Percentiles rank a stretch among this genome's conserved stretches.
Evolutionary conservation across 306 rosid genomes (phyloP).

Genomic region (Corylus americana): DNA sequence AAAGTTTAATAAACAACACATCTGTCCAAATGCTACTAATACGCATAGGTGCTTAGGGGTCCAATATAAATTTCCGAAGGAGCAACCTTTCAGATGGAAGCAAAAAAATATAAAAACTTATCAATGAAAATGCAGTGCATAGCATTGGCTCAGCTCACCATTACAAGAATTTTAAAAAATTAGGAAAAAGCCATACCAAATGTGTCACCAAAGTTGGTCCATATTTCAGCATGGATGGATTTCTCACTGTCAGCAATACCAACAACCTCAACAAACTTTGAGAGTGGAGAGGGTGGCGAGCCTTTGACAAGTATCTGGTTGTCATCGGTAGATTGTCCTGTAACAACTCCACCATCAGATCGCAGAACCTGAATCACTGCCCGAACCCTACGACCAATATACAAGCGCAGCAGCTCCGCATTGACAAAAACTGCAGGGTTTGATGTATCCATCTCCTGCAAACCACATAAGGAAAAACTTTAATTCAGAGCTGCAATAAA

Average conservation of each 20-base stretch:
- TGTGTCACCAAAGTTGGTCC: constrained; percentile 83
- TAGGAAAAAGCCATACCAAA: constrained; percentile 52
- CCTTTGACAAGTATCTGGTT: constrained; percentile 65
- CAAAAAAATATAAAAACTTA: too few species aligned
- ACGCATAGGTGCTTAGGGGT: not conserved
- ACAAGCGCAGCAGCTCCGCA: constrained; percentile 56
- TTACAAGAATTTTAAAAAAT: constrained; percentile 15
- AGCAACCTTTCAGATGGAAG: not conserved
- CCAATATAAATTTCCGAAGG: not conserved
- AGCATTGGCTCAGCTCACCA: constrained; percentile 3
- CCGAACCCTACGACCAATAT: constrained; percentile 74
- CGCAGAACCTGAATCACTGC: constrained; percentile 67
- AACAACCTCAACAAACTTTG: constrained; percentile 77
- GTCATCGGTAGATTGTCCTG: constrained; percentile 81
- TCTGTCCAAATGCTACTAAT: not conserved
- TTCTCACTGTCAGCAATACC: constrained; percentile 78
- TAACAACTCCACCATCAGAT: constrained; percentile 50
- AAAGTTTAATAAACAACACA: not conserved
- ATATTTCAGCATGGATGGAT: constrained; percentile 67
- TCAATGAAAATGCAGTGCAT: not conserved
- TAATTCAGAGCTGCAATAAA: not conserved
- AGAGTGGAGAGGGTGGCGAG: constrained; percentile 46
- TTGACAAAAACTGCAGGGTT: constrained; percentile 82
- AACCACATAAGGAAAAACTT: constrained; percentile 17
- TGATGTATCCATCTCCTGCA: constrained; percentile 76